phyloP scores from a whole-genome alignment of 306 rosid genomes.

The Psophocarpus tetragonolobus region DNA sequence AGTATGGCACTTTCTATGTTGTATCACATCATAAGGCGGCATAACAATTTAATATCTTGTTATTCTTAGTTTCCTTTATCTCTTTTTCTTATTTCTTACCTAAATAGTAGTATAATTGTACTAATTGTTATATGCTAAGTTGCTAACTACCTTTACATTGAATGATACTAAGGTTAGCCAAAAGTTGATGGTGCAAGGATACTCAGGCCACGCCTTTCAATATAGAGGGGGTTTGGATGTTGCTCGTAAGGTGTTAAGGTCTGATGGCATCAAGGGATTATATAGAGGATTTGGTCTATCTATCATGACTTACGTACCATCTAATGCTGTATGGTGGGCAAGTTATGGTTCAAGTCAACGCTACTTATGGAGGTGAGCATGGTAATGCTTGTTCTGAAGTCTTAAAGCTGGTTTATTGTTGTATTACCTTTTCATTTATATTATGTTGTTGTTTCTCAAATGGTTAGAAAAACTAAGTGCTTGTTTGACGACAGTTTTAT shows the following conservation, averaged over 20 bases:
- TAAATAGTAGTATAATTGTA: neutral
- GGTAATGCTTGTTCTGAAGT: conserved; percentile 33
- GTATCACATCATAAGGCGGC: neutral
- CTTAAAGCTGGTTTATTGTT: conserved; percentile 10
- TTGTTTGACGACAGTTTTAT: no score
- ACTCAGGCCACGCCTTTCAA: conserved; percentile 68
- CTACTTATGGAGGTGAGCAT: conserved; percentile 89
- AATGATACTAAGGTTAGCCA: conserved; percentile 69
- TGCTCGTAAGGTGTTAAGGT: conserved; percentile 64
- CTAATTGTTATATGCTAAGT: conserved; percentile 10
- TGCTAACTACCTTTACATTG: conserved; percentile 24
- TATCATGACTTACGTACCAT: conserved; percentile 86
- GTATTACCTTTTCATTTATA: conserved; percentile 14
- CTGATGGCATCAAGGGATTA: conserved; percentile 76
- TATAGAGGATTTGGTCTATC: conserved; percentile 93
- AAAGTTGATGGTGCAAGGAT: conserved; percentile 95
- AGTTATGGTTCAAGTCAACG: conserved; percentile 95
- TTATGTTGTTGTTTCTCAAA: neutral
- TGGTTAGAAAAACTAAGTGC: conserved; percentile 12
- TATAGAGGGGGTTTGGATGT: conserved; percentile 92
- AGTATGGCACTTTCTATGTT: neutral
- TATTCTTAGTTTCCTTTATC: neutral
- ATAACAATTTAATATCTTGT: neutral
- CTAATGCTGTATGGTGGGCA: conserved; percentile 99
- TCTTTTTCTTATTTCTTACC: neutral